phyloP scores from a whole-genome alignment of 2,329 filamentous ascomycete genomes.

The Zelopaecilomyces penicillatus region DNA sequence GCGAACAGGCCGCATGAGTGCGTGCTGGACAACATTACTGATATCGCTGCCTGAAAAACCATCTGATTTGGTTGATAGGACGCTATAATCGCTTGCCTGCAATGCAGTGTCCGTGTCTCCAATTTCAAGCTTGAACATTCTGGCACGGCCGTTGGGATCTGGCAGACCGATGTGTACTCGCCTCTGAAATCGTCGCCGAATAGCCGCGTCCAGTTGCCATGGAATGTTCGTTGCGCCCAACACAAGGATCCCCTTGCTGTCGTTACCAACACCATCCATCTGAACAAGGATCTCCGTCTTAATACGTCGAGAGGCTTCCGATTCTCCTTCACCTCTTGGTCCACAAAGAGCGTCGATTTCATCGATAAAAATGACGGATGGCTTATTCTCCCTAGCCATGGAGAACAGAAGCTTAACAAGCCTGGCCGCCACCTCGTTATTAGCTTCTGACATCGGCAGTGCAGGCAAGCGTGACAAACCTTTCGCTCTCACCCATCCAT shows the following conservation, averaged over 20 bases:
- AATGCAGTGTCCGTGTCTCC: conserved; percentile 86
- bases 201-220: conserved; percentile 95
- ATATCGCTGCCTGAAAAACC: conserved; percentile 97
- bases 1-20: conserved; percentile 92
- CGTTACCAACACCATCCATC: conserved; percentile 97
- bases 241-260: conserved; percentile 87
- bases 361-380: conserved; percentile 97
- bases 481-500: conserved; percentile 99
- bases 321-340: conserved; percentile 87
- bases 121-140: conserved; percentile 93
- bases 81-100: conserved; percentile 66
- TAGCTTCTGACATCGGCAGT: conserved; percentile 11
- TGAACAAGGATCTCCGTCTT: conserved; percentile 98
- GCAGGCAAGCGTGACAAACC: conserved; percentile 40
- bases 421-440: conserved; percentile 34
- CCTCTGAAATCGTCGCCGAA: conserved; percentile 89
- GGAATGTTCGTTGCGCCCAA: conserved; percentile 97
- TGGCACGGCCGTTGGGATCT: conserved; percentile 76
- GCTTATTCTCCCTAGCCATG: conserved; percentile 97
- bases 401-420: conserved; percentile 94
- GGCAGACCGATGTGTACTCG: conserved; percentile 93
- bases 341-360: conserved; percentile 96
- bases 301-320: conserved; percentile 92
- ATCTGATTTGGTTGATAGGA: conserved; percentile 73
- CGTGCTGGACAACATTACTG: conserved; percentile 87